A percentile compares a stretch with the other conserved stretches of the same genome.
Conservation (phyloP, 2,329 filamentous ascomycete species). For the Sclerotinia nivalis region DNA sequence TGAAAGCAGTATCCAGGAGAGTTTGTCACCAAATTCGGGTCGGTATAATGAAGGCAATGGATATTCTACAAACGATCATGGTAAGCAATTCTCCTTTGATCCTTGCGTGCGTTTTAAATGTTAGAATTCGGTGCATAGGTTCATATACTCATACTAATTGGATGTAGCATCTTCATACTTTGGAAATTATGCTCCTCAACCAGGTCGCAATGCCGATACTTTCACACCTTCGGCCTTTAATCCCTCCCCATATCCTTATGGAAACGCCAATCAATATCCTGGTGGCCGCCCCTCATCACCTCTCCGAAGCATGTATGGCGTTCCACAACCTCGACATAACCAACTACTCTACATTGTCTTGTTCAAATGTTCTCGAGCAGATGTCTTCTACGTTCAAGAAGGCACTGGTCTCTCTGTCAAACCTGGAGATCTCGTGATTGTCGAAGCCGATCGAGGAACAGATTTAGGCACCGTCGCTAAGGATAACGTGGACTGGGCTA, state of each 20-base stretch:
- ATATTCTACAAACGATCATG: slow-evolving; percentile 41
- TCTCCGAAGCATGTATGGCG: slow-evolving; percentile 61
- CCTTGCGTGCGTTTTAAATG: not conserved
- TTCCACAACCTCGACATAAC: slow-evolving; percentile 62
- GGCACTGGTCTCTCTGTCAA: slow-evolving; percentile 90
- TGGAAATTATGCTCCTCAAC: slow-evolving; percentile 34
- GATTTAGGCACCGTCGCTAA: slow-evolving; percentile 91
- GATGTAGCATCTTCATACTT: slow-evolving; percentile 41
- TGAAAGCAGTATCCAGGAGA: slow-evolving; percentile 37
- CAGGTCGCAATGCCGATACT: slow-evolving; percentile 33
- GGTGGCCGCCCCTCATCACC: slow-evolving; percentile 56
- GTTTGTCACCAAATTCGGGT: slow-evolving; percentile 34
- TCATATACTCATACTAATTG: slow-evolving; percentile 31
- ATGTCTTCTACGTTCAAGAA: slow-evolving; percentile 96
- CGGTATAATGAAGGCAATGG: slow-evolving; percentile 39
- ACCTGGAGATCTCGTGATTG: slow-evolving; percentile 90
- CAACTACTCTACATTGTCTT: slow-evolving; percentile 84
- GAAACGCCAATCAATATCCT: slow-evolving; percentile 33
- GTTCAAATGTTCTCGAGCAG: slow-evolving; percentile 94
- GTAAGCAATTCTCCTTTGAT: slow-evolving; percentile 32
- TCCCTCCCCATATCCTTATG: slow-evolving; percentile 36
- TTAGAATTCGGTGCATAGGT: slow-evolving; percentile 19
- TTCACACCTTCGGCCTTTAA: slow-evolving; percentile 30
- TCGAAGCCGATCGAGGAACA: slow-evolving; percentile 93
- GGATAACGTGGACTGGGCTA: slow-evolving; percentile 83